A percentile compares a stretch with the other conserved stretches of the same genome.
phyloP scores from a whole-genome alignment of 179 eudicot species.

The Kewa caespitosa region DNA sequence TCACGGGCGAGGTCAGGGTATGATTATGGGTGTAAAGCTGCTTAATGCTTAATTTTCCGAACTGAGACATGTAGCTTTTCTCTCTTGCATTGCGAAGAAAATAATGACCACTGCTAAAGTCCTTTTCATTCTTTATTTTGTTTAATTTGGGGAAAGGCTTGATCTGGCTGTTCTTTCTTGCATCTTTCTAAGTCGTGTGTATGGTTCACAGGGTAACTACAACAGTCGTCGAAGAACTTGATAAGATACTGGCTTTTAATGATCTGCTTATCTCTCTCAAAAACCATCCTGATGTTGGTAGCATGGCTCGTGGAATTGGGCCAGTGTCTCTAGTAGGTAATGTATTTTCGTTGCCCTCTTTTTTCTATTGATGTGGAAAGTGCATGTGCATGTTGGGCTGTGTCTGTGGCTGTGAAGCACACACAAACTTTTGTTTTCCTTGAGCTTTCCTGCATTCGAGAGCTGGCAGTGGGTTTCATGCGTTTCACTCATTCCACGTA shows the following conservation, averaged over 20 bases:
- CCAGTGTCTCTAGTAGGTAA: slow-evolving; percentile 77
- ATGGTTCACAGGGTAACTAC: slow-evolving; percentile 53
- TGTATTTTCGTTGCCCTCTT: slow-evolving; percentile 12
- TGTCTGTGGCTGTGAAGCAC: background rate
- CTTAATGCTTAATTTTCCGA: background rate
- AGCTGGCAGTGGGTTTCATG: background rate
- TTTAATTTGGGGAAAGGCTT: background rate
- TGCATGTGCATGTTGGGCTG: background rate
- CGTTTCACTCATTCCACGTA: background rate
- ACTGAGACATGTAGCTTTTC: background rate
- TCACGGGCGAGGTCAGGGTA: slow-evolving; percentile 74
- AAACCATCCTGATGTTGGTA: slow-evolving; percentile 68
- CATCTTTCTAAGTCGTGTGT: slow-evolving; percentile 11
- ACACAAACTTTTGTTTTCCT: background rate
- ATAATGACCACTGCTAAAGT: no score
- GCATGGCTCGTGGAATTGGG: slow-evolving; percentile 81
- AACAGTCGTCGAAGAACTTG: slow-evolving; percentile 65
- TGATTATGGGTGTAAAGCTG: slow-evolving; percentile 21
- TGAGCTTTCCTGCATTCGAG: background rate
- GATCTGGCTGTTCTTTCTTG: slow-evolving; percentile 5
- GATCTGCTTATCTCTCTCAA: slow-evolving; percentile 54
- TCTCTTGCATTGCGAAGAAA: slow-evolving; percentile 6
- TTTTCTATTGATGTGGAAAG: background rate
- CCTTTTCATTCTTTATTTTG: background rate
- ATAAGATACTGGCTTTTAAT: slow-evolving; percentile 66